Percentiles rank a stretch among this genome's conserved stretches.
These are phyloP conservation scores for Colletotrichum sp. DNA, from an alignment of 2,329 filamentous ascomycete genomes.

Conservation along the genomic window DNA sequence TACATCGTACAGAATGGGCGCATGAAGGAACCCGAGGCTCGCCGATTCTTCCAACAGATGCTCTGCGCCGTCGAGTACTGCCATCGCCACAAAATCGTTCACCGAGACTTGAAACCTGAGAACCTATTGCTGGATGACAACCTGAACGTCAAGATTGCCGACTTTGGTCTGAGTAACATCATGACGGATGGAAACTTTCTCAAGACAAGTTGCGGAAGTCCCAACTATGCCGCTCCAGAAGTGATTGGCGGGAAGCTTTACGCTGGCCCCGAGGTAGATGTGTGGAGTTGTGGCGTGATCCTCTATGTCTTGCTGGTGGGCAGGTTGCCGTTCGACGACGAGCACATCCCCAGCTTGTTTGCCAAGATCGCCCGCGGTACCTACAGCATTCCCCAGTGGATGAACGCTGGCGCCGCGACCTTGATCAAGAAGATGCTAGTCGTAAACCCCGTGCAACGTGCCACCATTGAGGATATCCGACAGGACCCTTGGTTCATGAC, in stretches of 20 bases:
- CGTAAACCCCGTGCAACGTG: constrained; percentile 92
- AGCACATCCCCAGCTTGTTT: constrained; percentile 96
- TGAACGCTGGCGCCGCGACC: constrained; percentile 80
- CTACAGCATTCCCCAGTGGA: constrained; percentile 90
- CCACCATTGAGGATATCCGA: constrained; percentile 92
- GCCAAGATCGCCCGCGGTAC: constrained; percentile 96
- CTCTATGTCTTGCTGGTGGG: constrained; percentile 83
- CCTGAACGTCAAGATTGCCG: constrained; percentile 98
- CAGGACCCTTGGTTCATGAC: constrained; percentile 93
- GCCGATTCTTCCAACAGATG: constrained; percentile 99
- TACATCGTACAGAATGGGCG: constrained; percentile 95
- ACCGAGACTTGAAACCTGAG: constrained; percentile 96
- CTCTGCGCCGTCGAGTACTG: constrained; percentile 99
- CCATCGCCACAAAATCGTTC: constrained; percentile 97
- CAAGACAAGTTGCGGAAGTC: constrained; percentile 97
- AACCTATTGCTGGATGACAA: constrained; percentile 94
- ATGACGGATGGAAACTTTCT: constrained; percentile 99
- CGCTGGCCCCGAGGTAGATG: constrained; percentile 95
- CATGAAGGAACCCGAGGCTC: constrained; percentile 89
- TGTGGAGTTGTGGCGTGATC: constrained; percentile 97
- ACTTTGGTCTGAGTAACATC: constrained; percentile 98
- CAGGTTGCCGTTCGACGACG: constrained; percentile 93
- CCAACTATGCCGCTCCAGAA: constrained; percentile 97
- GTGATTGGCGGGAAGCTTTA: constrained; percentile 98
- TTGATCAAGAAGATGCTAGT: constrained; percentile 94